phyloP scores from a whole-genome alignment of 1,284 basidiomycete species.

The Retiboletus fuscus region DNA sequence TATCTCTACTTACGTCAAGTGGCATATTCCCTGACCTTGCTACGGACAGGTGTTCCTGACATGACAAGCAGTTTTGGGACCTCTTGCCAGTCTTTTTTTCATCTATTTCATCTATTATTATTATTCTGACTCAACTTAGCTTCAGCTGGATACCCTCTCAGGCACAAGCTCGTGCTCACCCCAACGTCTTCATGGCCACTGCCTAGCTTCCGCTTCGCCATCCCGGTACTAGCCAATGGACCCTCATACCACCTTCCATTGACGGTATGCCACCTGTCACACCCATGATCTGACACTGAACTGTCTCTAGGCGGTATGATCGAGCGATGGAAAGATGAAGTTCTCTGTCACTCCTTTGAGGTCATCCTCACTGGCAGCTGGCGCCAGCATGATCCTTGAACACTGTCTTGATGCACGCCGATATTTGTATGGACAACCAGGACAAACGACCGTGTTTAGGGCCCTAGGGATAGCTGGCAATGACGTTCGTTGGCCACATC shows the following conservation, averaged over 20 bases:
- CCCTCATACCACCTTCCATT: conserved; percentile 79
- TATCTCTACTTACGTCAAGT: background rate
- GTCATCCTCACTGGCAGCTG: conserved; percentile 78
- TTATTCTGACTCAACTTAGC: background rate
- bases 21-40: background rate
- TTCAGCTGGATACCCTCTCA: conserved; percentile 77
- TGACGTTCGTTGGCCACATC: conserved; percentile 71
- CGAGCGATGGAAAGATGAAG: conserved; percentile 87
- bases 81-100: conserved; percentile 65
- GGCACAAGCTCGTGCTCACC: conserved; percentile 79
- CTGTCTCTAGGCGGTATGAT: conserved; percentile 68
- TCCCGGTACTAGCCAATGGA: conserved; percentile 78
- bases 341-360: conserved; percentile 73
- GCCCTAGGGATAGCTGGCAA: conserved; percentile 82
- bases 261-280: conserved; percentile 64
- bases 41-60: conserved; percentile 59
- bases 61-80: conserved; percentile 78
- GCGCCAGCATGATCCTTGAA: conserved; percentile 77
- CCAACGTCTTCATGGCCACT: conserved; percentile 72
- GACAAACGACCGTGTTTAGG: conserved; percentile 77
- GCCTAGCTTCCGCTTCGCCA: conserved; percentile 81
- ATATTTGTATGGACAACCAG: conserved; percentile 70
- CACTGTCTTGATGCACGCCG: conserved; percentile 70
- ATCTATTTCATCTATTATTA: background rate
- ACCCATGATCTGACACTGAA: no score